Evolutionary conservation across 1,284 basidiomycete genomes (phyloP), one percentile per base, ranked within the genome.

Genomic region (Moniliophthora roreri): DNA sequence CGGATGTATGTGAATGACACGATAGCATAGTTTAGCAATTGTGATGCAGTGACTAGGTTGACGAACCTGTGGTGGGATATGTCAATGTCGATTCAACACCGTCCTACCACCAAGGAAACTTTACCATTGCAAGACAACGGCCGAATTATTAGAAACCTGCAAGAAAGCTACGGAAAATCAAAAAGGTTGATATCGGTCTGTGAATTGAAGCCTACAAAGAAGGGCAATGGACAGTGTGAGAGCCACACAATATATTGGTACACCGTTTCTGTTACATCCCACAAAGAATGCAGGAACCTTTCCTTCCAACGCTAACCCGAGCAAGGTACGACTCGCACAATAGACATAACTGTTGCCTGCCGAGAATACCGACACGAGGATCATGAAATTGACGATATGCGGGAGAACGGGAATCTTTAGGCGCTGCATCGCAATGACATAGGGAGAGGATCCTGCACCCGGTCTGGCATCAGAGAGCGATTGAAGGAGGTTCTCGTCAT

Each of bases 261-360:
- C 77, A 46, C 89, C 90, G 49, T 68, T 68, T 52, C 72, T 71
- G 26, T 82, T 88, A 62, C 86, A 88, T 15, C 71, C 68, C 7
- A 71, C 63, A 60, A 85, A 68, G 45, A 82, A 67, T 18, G 58
- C 66, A 0, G 84, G 84, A 34, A 79, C 75, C 65, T 88, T 85
- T 2, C 82, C 78, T 60, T 87, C 81, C 35, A 87, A 67, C 0
- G 88, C 83, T n/a, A 91, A 71, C 15, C 87, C 88, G 63, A 85
- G 85, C 20, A 90, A 67, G 1, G 84, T 85, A 44, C 91, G 78
- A n/a, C 83, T 85, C 0, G 87, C 79, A 47, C 86, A 87, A 71
- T 85, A 93, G 2, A 89, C 72, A 66, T 85, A 87, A 11, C 83
- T 82, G 62, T 87, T 89, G n/a, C 84, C 85, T 3, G 89, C 89